phyloP scores from a whole-genome alignment of 2,329 filamentous ascomycete genomes.

The Aspergillus sp. region DNA sequence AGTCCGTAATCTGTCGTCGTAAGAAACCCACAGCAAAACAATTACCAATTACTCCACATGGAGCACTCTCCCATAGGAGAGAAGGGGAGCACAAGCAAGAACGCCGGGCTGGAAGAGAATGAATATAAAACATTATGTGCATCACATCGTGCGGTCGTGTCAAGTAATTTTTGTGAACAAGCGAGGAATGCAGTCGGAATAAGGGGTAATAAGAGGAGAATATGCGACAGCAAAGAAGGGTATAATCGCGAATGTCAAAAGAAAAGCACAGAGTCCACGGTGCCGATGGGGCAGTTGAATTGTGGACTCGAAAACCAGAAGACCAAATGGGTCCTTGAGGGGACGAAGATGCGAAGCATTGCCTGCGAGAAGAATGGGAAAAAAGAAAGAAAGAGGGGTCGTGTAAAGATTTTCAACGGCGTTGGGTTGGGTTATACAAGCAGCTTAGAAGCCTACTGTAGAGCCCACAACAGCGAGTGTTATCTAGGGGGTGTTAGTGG shows the following conservation, averaged over 20 bases:
- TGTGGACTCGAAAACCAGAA: constrained; percentile 5
- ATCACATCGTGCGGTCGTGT: constrained; percentile 34
- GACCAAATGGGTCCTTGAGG: constrained; percentile 10
- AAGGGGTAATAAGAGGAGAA: not conserved
- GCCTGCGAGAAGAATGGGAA: constrained; percentile 4
- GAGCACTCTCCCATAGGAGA: constrained; percentile 3
- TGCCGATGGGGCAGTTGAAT: constrained; percentile 10
- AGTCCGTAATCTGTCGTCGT: constrained; percentile 20
- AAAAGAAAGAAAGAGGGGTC: not conserved
- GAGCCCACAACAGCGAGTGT: constrained; percentile 33
- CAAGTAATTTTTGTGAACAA: constrained; percentile 22
- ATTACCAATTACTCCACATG: constrained; percentile 12
- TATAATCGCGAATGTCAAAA: not conserved
- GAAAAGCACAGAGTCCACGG: not conserved
- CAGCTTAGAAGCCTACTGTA: constrained; percentile 31
- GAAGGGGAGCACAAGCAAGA: constrained; percentile 11
- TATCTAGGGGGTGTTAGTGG: constrained; percentile 24
- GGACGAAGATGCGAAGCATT: constrained; percentile 5
- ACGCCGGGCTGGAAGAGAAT: constrained; percentile 11
- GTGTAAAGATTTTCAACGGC: not conserved
- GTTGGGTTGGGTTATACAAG: not conserved
- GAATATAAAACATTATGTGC: constrained; percentile 27
- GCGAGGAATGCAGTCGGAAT: constrained; percentile 16
- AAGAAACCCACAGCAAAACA: constrained; percentile 10
- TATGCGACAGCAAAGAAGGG: constrained; percentile 3